phyloP scores from a whole-genome alignment of 2,329 filamentous ascomycete species.

The Verticillium tricorpus region DNA sequence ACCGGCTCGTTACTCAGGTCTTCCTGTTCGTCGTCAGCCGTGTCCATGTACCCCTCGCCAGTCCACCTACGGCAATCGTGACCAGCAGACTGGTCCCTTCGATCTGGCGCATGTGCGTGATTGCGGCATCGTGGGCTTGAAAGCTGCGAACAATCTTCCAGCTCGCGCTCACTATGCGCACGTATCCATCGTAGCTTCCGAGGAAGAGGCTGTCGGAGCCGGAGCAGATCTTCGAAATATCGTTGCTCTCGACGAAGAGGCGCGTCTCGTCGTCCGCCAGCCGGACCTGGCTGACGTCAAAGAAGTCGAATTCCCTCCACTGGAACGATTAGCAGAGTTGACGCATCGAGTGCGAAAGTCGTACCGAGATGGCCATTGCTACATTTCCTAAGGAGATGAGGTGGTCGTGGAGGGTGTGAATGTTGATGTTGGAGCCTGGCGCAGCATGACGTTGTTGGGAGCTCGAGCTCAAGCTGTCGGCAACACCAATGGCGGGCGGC shows the following conservation, averaged over 20 bases:
- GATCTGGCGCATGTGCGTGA: slow-evolving; percentile 90
- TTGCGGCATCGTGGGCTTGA: slow-evolving; percentile 75
- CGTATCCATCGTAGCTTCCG: slow-evolving; percentile 76
- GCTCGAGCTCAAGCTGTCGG: slow-evolving; percentile 6
- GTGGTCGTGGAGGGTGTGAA: not conserved
- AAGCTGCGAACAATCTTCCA: slow-evolving; percentile 88
- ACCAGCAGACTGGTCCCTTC: slow-evolving; percentile 82
- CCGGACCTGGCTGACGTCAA: slow-evolving; percentile 84
- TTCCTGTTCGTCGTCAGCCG: slow-evolving; percentile 46
- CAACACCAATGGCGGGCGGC: not conserved
- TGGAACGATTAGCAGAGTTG: slow-evolving; percentile 28
- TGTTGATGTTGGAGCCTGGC: not conserved
- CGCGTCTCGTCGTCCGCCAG: slow-evolving; percentile 75
- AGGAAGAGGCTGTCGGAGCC: slow-evolving; percentile 88
- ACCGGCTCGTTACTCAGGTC: slow-evolving; percentile 83
- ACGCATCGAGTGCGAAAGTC: not conserved
- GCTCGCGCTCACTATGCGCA: slow-evolving; percentile 80
- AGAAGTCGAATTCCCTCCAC: slow-evolving; percentile 99
- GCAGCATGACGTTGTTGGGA: slow-evolving; percentile 21
- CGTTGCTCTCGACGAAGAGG: slow-evolving; percentile 74
- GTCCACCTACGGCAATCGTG: slow-evolving; percentile 58
- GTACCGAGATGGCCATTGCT: slow-evolving; percentile 15
- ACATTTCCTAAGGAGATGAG: slow-evolving; percentile 8
- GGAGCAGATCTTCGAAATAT: slow-evolving; percentile 78
- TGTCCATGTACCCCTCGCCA: no score